Evolutionary conservation across 768 basidiomycete genomes (phyloP), one percentile per base, ranked within the genome.

Genomic region (Termitomyces sp.): DNA sequence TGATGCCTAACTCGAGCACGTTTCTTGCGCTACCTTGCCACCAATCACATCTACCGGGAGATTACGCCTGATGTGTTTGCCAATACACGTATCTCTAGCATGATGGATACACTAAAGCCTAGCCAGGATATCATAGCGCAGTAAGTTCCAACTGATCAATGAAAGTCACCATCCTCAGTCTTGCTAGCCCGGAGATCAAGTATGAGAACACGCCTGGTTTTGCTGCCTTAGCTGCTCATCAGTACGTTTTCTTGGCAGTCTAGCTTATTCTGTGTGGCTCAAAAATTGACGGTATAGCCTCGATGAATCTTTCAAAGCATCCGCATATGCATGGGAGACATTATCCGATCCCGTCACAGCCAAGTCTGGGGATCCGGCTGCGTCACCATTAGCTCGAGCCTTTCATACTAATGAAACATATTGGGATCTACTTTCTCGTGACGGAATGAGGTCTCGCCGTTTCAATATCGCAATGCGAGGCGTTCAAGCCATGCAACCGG

Each of bases 81-180:
- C 5, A 71, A 75, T 57, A 79, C 74, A 50, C 72, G 74, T 9
- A 67, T 71, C 36, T 76, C 76, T 3, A 66, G 69, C 14, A 34
- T 67, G 25, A 60, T 76, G 36, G 75, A 74, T 60, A 73, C 72
- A 10, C 31, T 56, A 10, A 43, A 56, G 5, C 31, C 42, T 11
- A 56, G 54, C 10, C 31, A 56, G 31, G 42, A 32, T 3, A 56
- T 56, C 29, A 56, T 56, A 32, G 17, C 40, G 2, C 31, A 43
- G 54, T 45, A 17, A 43, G 42, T 56, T n/a, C 6, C 11, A 34
- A n/a, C 42, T 3, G 25, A 32, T 14, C 1, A 25, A 25, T 25
- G 25, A 25, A 25, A 25, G 25, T 25, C 25, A 25, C 25, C 25
- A 25, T 25, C 25, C 25, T 25, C 25, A 25, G 25, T 25, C 38